Conservation (phyloP, 2,329 filamentous ascomycete genomes). For the Ciborinia camelliae region DNA sequence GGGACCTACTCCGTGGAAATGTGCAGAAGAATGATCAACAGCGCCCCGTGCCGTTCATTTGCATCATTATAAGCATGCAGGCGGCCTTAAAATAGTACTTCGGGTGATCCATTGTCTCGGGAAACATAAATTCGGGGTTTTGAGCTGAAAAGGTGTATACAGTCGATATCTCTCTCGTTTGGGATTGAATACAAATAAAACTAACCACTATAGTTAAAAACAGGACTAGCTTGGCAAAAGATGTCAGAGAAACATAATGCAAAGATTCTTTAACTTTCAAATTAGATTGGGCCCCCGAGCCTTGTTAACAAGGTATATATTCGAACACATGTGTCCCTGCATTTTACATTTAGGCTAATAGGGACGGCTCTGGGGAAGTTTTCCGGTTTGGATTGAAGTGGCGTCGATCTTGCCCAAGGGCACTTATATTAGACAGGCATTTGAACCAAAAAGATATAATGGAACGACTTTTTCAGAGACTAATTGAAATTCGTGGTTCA, state of each 20-base stretch:
- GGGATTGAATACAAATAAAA: not conserved
- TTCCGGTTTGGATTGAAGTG: not conserved
- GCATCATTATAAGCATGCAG: conserved; percentile 1
- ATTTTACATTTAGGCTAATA: not conserved
- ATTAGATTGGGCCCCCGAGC: no score
- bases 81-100: not conserved
- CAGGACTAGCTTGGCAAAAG: not conserved
- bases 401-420: not conserved
- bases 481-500: not conserved
- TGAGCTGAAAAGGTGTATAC: not conserved
- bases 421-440: not conserved
- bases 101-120: conserved; percentile 3
- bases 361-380: no score
- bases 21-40: not conserved
- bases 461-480: not conserved
- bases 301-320: not conserved
- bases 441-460: not conserved
- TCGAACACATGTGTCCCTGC: not conserved
- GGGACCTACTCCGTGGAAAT: not conserved
- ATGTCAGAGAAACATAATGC: not conserved
- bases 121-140: not conserved
- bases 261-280: not conserved
- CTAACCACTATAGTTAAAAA: not conserved
- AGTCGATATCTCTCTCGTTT: not conserved
- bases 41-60: not conserved